phyloP scores from a whole-genome alignment of 495 filamentous ascomycete genomes.

The Bryoglossum gracile region DNA sequence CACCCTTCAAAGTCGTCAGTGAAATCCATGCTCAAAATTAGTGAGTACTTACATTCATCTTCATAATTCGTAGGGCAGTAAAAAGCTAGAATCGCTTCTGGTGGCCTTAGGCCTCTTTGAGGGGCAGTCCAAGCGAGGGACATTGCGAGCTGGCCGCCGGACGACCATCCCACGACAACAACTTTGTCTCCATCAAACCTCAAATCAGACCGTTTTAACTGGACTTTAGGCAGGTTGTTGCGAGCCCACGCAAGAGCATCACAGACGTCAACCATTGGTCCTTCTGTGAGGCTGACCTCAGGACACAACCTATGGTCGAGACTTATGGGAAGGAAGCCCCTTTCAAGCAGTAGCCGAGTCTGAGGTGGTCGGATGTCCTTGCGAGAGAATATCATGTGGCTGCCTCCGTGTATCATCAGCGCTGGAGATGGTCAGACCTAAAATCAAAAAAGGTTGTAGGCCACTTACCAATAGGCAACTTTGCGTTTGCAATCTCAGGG shows the following conservation, averaged over 20 bases:
- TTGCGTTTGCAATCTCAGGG: not conserved
- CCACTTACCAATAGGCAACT: constrained; percentile 23
- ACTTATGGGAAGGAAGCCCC: constrained; percentile 45
- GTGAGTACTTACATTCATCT: constrained; percentile 19
- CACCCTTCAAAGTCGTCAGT: not conserved
- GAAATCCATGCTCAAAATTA: not conserved
- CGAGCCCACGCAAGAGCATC: constrained; percentile 43
- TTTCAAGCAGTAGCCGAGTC: constrained; percentile 29
- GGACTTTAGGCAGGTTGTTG: constrained; percentile 31
- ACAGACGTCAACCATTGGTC: constrained; percentile 42
- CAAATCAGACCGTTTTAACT: constrained; percentile 24
- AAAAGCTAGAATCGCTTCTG: constrained; percentile 44
- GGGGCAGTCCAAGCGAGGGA: constrained; percentile 35
- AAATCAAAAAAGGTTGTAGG: not conserved
- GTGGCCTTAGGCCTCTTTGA: constrained; percentile 29
- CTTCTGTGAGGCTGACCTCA: constrained; percentile 39
- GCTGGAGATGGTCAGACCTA: constrained; percentile 27
- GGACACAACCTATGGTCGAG: constrained; percentile 52
- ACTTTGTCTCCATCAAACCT: constrained; percentile 32
- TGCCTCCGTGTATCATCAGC: constrained; percentile 52
- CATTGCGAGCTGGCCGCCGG: constrained; percentile 48
- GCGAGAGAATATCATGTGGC: constrained; percentile 41
- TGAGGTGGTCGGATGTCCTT: constrained; percentile 39
- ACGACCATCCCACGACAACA: constrained; percentile 50
- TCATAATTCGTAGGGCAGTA: constrained; percentile 44